phyloP scores from a whole-genome alignment of 805 yeast genomes.

The Ogataea paraovalis region DNA sequence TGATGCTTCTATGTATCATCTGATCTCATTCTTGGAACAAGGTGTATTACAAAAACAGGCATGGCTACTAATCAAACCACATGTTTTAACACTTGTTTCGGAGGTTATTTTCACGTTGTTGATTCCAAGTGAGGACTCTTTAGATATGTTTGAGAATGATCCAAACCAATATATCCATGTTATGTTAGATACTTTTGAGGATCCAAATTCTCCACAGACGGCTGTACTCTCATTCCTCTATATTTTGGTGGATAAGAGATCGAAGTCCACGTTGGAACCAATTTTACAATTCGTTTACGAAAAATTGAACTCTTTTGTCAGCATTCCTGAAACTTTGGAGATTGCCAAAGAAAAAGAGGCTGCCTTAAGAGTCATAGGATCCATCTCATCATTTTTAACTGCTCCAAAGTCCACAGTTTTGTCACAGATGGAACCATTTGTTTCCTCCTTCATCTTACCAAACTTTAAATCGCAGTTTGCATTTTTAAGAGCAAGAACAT shows the following conservation, averaged over 20 bases:
- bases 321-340: constrained; percentile 39
- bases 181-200: constrained; percentile 64
- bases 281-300: constrained; percentile 57
- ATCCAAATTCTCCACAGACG: constrained; percentile 60
- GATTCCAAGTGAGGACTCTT: constrained; percentile 64
- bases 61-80: constrained; percentile 71
- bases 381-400: constrained; percentile 58
- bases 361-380: constrained; percentile 71
- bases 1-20: constrained; percentile 56
- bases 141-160: constrained; percentile 80
- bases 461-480: constrained; percentile 57
- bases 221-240: constrained; percentile 75
- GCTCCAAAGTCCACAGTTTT: constrained; percentile 52
- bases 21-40: constrained; percentile 60
- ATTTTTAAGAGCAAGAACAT: constrained; percentile 72
- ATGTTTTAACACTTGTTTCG: constrained; percentile 57
- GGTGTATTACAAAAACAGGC: constrained; percentile 55
- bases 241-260: constrained; percentile 67
- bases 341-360: constrained; percentile 73
- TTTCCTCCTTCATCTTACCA: constrained; percentile 65
- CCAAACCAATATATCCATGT: constrained; percentile 89
- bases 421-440: constrained; percentile 64
- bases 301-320: constrained; percentile 39
- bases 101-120: constrained; percentile 79
- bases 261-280: constrained; percentile 54